Base-by-base conservation (phyloP, 2,329 filamentous ascomycete genomes). In the Alternaria triticimaculans region DNA sequence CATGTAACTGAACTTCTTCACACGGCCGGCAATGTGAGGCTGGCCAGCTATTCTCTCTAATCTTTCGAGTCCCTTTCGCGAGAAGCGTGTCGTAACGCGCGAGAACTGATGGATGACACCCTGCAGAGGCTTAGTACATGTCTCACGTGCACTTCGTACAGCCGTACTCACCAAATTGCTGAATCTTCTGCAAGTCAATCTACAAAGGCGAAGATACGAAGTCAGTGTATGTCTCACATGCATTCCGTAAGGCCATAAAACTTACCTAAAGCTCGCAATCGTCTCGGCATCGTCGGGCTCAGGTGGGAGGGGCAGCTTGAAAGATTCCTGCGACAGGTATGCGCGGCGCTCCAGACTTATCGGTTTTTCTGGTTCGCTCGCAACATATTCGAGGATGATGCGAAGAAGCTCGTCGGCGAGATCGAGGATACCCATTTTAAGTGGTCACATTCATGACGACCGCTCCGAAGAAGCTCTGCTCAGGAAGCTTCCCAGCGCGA, bases 1-100 rank as follows among this genome's bases (percentile, higher is more conserved):
- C 77, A 88, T 83, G 74, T 88, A 88, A 66, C 85, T 87, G 75
- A 88, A 87, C 71, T 87, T 87, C 72, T 85, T 86, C 63, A 88
- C 87, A 72, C 86, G 82, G 57, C 79, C 76, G 15, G 85, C 84
- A 20, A 88, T 79, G 73, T 86, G 82, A 18, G 80, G 78, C 66
- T 84, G 82, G 53, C 78, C 77, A 30, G 85, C 82, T 62, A 88
- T 82, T 43, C 80, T 80, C 58, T 85, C 82, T 50, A 88, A 74
- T 37, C 82, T 81, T 54, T 80, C 73, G 55, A 88, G 82, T 28
- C 85, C 86, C 59, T 80, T 80, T 46, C 77, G 73, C 26, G 84
- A 84, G 74, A 87, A 86, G 53, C 85, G 78, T 55, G 83, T 84
- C n/a, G 82, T 84, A 55, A 86, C 82, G 43, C 83, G 80, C 14